Evolutionary conservation across 805 yeast species (phyloP), one percentile per base, ranked within the genome.

Genomic region (Blastobotrys terrestris): DNA sequence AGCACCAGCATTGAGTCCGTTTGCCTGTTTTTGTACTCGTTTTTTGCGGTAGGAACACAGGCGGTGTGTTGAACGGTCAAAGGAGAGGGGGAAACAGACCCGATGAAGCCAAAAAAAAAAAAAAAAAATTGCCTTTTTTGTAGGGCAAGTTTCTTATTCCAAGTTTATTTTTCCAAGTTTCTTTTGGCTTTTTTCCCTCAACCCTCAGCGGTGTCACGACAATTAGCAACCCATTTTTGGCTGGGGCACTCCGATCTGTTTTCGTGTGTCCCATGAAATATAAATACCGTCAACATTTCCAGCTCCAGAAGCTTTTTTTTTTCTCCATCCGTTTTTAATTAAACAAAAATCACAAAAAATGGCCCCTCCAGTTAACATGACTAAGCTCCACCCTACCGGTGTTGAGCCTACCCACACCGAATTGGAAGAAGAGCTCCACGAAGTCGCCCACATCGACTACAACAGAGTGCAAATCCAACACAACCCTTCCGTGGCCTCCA

Each of bases 401-500:
- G 71, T 73, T 50, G 68, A 66, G 60, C 72, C 75, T 14, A 71
- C 69, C 13, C 71, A 70, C 57, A 67, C 74, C 47, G 72, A 69
- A 55, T 64, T 73, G 53, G 77, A 73, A 59, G 67, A 68, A 52
- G 67, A 66, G 49, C 69, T 72, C 52, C 64, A 64, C 61, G 64
- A 68, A 53, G 60, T 58, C 47, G 77, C 77, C 22, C 74, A 71
- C 62, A 72, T 72, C 49, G 72, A 72, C 60, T 69, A 64, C 65
- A 62, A 60, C 64, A 59, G 70, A 67, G 74, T 66, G 55, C 60
- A 70, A 58, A 72, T 72, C 56, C 71, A 70, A 59, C 95, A 92
- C 77, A 92, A 94, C 70, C 90, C 98, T 49, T 85, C 97, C 42
- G 87, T 91, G 31, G 95, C 98, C 60, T 80, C 88, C 45, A 77